Percentiles rank a stretch among this genome's conserved stretches.
Evolutionary conservation across 2,329 filamentous ascomycete species (phyloP).

Genomic region (Epichloe sp.): DNA sequence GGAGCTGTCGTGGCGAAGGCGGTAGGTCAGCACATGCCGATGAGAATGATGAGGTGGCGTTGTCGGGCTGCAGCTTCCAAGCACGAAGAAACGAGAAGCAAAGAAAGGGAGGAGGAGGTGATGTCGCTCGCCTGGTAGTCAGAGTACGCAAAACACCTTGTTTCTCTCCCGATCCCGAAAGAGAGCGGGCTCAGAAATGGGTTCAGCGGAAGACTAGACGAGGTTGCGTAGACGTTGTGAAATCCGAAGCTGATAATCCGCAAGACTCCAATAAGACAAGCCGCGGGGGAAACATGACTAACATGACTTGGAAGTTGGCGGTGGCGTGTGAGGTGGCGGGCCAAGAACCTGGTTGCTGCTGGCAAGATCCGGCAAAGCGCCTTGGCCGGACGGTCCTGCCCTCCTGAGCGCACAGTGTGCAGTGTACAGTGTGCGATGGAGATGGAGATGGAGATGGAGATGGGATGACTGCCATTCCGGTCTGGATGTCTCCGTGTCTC

Average conservation of each 20-base stretch:
- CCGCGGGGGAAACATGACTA: neutral
- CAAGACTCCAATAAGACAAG: neutral
- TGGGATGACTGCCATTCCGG: too few relatives aligned
- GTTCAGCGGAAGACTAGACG: neutral
- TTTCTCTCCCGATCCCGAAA: neutral
- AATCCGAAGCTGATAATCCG: neutral
- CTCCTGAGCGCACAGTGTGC: too few relatives aligned
- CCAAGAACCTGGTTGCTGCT: neutral
- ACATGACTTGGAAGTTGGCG: too few relatives aligned
- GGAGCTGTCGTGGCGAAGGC: conserved; percentile 2
- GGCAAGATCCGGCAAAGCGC: too few relatives aligned
- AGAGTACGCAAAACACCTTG: neutral
- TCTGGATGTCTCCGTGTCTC: neutral
- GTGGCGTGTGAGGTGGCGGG: neutral
- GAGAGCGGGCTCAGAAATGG: neutral
- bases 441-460: too few relatives aligned
- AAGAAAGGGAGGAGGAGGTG: neutral
- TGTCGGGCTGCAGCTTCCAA: neutral
- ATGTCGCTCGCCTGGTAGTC: neutral
- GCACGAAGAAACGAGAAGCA: neutral
- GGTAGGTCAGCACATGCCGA: conserved; percentile 4
- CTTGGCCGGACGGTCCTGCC: too few relatives aligned
- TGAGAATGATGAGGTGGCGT: conserved; percentile 4
- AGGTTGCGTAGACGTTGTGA: neutral
- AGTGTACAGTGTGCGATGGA: too few relatives aligned